A percentile compares a stretch with the other conserved stretches of the same genome.
phyloP scores from a whole-genome alignment of 306 rosid species.

The Inga oerstediana region DNA sequence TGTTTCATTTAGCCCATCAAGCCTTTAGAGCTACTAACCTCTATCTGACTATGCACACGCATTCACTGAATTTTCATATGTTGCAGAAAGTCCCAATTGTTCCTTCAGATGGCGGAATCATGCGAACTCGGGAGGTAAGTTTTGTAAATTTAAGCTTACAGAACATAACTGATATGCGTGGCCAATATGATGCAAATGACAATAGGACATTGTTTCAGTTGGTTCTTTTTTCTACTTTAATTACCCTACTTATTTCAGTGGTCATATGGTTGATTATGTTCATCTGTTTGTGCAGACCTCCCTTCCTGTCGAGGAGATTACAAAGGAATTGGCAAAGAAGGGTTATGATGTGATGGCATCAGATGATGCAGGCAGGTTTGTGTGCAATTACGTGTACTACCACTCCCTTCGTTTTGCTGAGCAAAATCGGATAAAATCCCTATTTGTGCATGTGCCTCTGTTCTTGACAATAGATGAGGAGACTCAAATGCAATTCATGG shows the following conservation, averaged over 20 bases:
- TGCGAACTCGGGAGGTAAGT: constrained; percentile 67
- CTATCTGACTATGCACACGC: constrained; percentile 4
- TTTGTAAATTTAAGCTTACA: constrained; percentile 25
- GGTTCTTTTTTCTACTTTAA: neutral
- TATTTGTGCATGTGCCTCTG: constrained; percentile 93
- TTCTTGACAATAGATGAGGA: constrained; percentile 76
- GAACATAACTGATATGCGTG: constrained; percentile 8
- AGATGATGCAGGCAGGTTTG: constrained; percentile 94
- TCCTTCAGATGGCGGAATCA: constrained; percentile 73
- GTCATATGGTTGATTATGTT: constrained; percentile 7
- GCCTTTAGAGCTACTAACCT: constrained; percentile 14
- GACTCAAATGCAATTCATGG: constrained; percentile 87
- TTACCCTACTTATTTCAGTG: constrained; percentile 1
- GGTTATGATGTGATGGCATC: constrained; percentile 86
- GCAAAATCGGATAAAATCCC: constrained; percentile 71
- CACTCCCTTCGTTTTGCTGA: constrained; percentile 90
- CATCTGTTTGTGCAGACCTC: constrained; percentile 57
- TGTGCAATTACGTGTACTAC: constrained; percentile 94
- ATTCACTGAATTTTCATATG: constrained; percentile 36
- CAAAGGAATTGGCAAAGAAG: constrained; percentile 71
- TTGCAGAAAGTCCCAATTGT: constrained; percentile 88
- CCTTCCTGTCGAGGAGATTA: constrained; percentile 81
- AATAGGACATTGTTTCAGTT: neutral
- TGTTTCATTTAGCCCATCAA: constrained; percentile 23
- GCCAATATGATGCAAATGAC: constrained; percentile 25